Evolutionary conservation across 208 protist species (phyloP).

Genomic region (Leishmania aethiopica): DNA sequence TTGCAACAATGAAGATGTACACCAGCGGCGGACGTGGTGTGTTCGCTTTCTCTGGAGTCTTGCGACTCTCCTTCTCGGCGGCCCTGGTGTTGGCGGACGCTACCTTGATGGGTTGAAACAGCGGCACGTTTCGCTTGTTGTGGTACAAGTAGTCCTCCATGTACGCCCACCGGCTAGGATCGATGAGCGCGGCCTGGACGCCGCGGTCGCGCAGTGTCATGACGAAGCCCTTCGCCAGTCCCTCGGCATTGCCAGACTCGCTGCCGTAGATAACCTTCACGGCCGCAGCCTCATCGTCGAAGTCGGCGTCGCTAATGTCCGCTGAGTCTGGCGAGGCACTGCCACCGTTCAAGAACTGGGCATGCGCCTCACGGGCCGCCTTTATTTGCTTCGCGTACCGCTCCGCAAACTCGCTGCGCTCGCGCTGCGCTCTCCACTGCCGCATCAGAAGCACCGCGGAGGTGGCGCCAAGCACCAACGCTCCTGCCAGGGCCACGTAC

Average conservation of each 20-base stretch:
- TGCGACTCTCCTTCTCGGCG: not conserved
- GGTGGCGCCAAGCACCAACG: constrained; percentile 4
- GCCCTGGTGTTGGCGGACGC: not conserved
- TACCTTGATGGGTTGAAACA: constrained; percentile 20
- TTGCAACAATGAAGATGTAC: constrained; percentile 70
- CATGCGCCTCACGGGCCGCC: constrained; percentile 17
- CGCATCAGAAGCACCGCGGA: constrained; percentile 10
- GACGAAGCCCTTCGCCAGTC: constrained; percentile 61
- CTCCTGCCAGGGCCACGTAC: not conserved
- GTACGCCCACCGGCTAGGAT: constrained; percentile 61
- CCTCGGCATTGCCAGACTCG: constrained; percentile 73
- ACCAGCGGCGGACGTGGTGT: constrained; percentile 20
- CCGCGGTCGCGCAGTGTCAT: constrained; percentile 52
- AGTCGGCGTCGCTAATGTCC: constrained; percentile 2
- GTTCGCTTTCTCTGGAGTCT: not conserved
- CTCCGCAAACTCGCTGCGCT: constrained; percentile 41
- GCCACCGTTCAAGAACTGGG: constrained; percentile 4
- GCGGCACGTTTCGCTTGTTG: constrained; percentile 20
- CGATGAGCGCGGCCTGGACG: constrained; percentile 51
- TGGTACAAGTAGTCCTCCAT: constrained; percentile 41
- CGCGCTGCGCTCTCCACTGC: constrained; percentile 14
- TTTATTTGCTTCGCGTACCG: constrained; percentile 37
- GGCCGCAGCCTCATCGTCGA: not conserved
- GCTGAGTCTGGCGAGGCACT: constrained; percentile 7
- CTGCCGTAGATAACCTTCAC: constrained; percentile 77